A percentile compares a stretch with the other conserved stretches of the same genome.
Evolutionary conservation across 164 flowering plant genomes (phyloP).

Genomic region (Chloranthus sessilifolius): DNA sequence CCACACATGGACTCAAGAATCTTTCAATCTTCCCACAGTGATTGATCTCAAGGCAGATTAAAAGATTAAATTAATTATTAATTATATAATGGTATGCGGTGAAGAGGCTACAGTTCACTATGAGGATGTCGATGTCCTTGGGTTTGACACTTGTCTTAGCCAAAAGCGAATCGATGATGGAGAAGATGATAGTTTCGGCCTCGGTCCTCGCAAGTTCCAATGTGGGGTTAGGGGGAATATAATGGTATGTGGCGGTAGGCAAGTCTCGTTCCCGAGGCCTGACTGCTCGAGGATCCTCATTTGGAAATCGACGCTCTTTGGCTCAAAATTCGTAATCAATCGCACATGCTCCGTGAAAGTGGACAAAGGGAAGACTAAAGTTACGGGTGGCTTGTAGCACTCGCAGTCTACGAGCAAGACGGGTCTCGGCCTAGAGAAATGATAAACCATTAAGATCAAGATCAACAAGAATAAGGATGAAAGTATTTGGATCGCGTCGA

Average conservation of each 20-base stretch:
- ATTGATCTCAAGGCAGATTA: too few species aligned
- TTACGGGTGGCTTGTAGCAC: slow-evolving; percentile 29
- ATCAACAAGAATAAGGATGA: slow-evolving; percentile 14
- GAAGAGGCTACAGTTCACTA: slow-evolving; percentile 42
- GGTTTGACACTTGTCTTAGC: slow-evolving; percentile 27
- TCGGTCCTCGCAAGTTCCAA: slow-evolving; percentile 14
- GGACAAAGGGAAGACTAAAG: slow-evolving; percentile 28
- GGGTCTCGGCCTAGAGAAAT: slow-evolving; percentile 31
- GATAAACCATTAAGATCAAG: slow-evolving; percentile 24
- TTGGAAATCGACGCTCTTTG: slow-evolving; percentile 8
- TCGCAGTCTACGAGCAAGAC: slow-evolving; percentile 34
- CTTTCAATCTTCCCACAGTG: too few species aligned
- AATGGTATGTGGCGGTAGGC: slow-evolving; percentile 13
- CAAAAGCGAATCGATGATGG: slow-evolving; percentile 26
- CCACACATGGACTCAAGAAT: too few species aligned
- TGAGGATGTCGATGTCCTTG: slow-evolving; percentile 35
- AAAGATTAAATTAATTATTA: too few species aligned
- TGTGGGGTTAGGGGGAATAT: slow-evolving; percentile 13
- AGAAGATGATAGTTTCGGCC: slow-evolving; percentile 17
- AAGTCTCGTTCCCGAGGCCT: slow-evolving; percentile 13
- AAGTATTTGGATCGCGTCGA: slow-evolving; percentile 15
- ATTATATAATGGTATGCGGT: too few species aligned
- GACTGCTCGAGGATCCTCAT: slow-evolving; percentile 12
- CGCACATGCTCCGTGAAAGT: slow-evolving; percentile 22
- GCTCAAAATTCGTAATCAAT: background rate